Percentiles rank a stretch among this genome's conserved stretches.
phyloP scores from a whole-genome alignment of 306 rosid genomes.

The Quercus ilex region DNA sequence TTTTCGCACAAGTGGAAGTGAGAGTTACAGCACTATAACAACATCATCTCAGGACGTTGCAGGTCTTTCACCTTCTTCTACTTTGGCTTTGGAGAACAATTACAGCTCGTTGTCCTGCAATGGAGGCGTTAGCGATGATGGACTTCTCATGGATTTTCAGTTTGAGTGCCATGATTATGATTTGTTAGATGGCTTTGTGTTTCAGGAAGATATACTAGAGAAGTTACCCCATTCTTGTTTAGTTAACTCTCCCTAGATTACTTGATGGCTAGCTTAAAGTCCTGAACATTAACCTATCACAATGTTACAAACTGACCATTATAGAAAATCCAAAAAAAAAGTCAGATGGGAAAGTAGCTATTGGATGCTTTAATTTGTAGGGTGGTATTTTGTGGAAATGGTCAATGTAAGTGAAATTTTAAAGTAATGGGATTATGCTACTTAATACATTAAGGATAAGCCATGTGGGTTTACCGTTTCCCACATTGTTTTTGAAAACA shows the following conservation, averaged over 20 bases:
- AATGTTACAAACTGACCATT: neutral
- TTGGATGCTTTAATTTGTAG: neutral
- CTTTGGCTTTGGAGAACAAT: slow-evolving; percentile 17
- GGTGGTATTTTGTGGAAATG: neutral
- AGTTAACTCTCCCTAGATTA: neutral
- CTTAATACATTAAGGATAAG: neutral
- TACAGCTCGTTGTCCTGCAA: slow-evolving; percentile 9
- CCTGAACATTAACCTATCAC: neutral
- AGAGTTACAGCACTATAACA: neutral
- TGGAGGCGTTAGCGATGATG: neutral
- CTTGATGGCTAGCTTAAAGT: neutral
- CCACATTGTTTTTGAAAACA: neutral
- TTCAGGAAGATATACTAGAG: slow-evolving; percentile 1
- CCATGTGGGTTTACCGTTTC: neutral
- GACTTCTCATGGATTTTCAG: slow-evolving; percentile 12
- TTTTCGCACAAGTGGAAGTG: neutral
- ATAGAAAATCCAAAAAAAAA: neutral
- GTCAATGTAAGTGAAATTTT: neutral
- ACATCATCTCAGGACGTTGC: neutral
- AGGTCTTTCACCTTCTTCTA: slow-evolving; percentile 19
- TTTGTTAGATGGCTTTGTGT: slow-evolving; percentile 21
- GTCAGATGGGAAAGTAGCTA: neutral
- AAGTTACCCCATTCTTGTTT: neutral
- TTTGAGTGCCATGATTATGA: slow-evolving; percentile 21
- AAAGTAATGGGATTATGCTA: neutral